Conservation (phyloP, 148 eudicot genomes). For the Heliosperma pusillum region DNA sequence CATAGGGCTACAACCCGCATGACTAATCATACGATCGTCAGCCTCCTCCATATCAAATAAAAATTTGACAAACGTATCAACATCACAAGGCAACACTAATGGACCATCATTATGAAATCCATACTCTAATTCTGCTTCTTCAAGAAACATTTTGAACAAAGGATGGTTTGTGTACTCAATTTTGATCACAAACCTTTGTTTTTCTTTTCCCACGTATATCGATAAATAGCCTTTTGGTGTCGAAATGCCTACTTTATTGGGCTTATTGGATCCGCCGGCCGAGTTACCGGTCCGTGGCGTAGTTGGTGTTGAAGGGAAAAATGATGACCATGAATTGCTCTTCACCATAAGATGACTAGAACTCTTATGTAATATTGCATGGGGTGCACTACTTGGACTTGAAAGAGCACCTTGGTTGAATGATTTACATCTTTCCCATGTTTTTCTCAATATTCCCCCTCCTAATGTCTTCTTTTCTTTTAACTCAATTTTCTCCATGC, state of each 20-base stretch:
- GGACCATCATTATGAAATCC: constrained; percentile 64
- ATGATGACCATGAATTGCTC: constrained; percentile 38
- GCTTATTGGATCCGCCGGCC: constrained; percentile 12
- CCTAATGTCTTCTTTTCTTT: constrained; percentile 35
- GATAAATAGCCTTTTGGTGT: constrained; percentile 66
- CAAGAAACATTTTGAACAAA: constrained; percentile 49
- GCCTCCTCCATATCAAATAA: constrained; percentile 1
- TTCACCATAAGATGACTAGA: constrained; percentile 24
- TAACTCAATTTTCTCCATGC: constrained; percentile 31
- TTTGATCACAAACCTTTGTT: constrained; percentile 62
- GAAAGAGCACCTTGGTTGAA: constrained; percentile 15
- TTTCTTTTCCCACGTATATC: constrained; percentile 66
- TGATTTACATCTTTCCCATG: constrained; percentile 64
- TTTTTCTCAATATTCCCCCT: constrained; percentile 44
- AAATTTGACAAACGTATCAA: constrained; percentile 46
- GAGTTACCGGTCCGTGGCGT: not conserved
- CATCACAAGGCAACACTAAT: constrained; percentile 64
- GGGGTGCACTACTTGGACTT: not conserved
- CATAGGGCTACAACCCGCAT: not conserved
- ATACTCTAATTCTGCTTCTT: constrained; percentile 67
- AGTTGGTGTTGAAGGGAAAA: constrained; percentile 15
- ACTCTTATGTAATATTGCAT: not conserved
- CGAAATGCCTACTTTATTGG: not conserved
- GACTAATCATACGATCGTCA: not conserved
- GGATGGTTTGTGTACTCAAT: constrained; percentile 55